These are phyloP conservation scores for Epichloe amarillans DNA, from an alignment of 2,329 filamentous ascomycete genomes.

Conservation along the genomic window DNA sequence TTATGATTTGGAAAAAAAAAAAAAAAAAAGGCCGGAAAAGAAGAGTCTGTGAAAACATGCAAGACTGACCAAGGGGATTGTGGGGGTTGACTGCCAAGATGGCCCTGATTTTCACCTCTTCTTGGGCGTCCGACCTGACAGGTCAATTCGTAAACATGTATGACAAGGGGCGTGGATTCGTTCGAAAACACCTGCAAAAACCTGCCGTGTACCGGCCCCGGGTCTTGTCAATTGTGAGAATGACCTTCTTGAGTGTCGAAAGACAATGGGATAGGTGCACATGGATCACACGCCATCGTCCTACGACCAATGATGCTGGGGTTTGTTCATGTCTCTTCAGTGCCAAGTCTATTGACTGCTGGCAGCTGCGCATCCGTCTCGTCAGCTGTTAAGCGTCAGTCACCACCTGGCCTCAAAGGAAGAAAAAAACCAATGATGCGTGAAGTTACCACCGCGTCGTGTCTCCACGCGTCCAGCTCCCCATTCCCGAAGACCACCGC, in stretches of 20 bases:
- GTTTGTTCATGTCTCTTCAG: neutral
- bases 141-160: too few species aligned
- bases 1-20: neutral
- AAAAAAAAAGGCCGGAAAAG: neutral
- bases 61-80: constrained; percentile 32
- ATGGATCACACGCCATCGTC: neutral
- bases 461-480: neutral
- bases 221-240: too few species aligned
- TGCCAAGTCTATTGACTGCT: neutral
- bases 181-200: too few species aligned
- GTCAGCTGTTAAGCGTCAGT: neutral
- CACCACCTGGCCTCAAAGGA: neutral
- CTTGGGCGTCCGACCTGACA: constrained; percentile 14
- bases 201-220: too few species aligned
- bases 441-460: neutral
- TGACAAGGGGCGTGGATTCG: constrained; percentile 2
- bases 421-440: neutral
- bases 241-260: neutral
- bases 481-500: neutral
- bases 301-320: neutral
- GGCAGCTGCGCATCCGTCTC: neutral
- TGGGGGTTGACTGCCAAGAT: constrained; percentile 40
- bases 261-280: neutral
- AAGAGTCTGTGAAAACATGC: neutral
- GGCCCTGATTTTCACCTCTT: constrained; percentile 27